Conservation (phyloP, 345 rosid genomes). For the Pistacia integerrima region DNA sequence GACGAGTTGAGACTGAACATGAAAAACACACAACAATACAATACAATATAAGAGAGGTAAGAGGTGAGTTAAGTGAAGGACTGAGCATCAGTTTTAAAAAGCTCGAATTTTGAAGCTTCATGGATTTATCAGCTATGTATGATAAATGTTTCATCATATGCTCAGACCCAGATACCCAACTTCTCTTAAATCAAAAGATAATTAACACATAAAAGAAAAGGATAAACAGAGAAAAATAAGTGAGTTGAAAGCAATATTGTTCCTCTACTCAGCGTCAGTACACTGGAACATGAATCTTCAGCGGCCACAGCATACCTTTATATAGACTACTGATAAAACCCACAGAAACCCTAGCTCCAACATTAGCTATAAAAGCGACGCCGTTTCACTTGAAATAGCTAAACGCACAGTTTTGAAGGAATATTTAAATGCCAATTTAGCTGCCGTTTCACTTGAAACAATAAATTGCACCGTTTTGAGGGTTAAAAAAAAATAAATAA, state of each 20-base stretch:
- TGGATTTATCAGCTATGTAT: conserved; percentile 30
- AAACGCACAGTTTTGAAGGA: not conserved
- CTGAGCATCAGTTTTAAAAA: conserved; percentile 68
- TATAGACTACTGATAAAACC: not conserved
- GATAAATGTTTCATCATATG: conserved; percentile 47
- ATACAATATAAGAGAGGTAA: not conserved
- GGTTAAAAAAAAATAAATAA: too few species aligned
- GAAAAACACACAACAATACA: not conserved
- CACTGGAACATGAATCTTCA: not conserved
- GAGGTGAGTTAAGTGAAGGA: not conserved
- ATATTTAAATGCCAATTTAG: too few species aligned
- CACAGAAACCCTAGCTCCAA: conserved; percentile 9
- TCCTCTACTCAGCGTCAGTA: too few species aligned
- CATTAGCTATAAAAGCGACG: not conserved
- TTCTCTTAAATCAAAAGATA: not conserved
- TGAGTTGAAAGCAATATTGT: not conserved
- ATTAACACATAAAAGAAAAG: not conserved
- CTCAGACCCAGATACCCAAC: conserved; percentile 34
- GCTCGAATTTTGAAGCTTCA: conserved; percentile 59
- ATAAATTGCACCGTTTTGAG: not conserved
- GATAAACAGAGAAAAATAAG: not conserved
- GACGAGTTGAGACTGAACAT: not conserved
- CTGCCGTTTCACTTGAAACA: not conserved
- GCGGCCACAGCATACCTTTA: not conserved
- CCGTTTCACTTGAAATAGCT: not conserved